These are phyloP conservation scores for Candida xyloterini DNA, from an alignment of 805 yeast genomes.

Conservation along the genomic window DNA sequence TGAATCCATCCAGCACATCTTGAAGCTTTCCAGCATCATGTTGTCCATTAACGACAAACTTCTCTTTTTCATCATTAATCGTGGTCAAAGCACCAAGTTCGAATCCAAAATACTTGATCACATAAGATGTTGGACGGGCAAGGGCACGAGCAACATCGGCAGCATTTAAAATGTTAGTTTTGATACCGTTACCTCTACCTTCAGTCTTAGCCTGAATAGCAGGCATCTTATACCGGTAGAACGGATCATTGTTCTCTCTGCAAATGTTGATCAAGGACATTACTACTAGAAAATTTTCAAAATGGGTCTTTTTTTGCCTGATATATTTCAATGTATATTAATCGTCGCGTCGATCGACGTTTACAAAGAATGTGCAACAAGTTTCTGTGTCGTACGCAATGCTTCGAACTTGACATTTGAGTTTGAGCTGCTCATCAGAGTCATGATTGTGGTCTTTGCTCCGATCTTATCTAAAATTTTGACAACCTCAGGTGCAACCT, in stretches of 20 bases:
- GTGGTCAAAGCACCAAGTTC: conserved; percentile 97
- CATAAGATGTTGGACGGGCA: conserved; percentile 88
- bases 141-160: conserved; percentile 93
- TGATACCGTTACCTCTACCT: conserved; percentile 99
- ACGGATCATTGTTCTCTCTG: conserved; percentile 96
- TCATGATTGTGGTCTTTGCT: conserved; percentile 80
- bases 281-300: conserved; percentile 7
- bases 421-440: conserved; percentile 72
- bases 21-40: conserved; percentile 89
- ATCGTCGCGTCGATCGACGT: conserved; percentile 5
- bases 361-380: conserved; percentile 75
- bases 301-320: not conserved
- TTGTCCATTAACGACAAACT: conserved; percentile 90
- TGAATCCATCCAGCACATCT: conserved; percentile 92
- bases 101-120: conserved; percentile 91
- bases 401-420: conserved; percentile 93
- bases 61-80: conserved; percentile 73
- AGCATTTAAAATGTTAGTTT: conserved; percentile 87
- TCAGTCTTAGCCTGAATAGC: conserved; percentile 94
- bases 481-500: conserved; percentile 59
- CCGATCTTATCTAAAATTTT: conserved; percentile 51
- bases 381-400: conserved; percentile 87
- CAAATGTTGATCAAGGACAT: conserved; percentile 92
- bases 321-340: conserved; percentile 4
- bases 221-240: conserved; percentile 99